A percentile compares a stretch with the other conserved stretches of the same genome.
Conservation (phyloP, 352 stramenopile genomes). For the Phytophthora foliorum region DNA sequence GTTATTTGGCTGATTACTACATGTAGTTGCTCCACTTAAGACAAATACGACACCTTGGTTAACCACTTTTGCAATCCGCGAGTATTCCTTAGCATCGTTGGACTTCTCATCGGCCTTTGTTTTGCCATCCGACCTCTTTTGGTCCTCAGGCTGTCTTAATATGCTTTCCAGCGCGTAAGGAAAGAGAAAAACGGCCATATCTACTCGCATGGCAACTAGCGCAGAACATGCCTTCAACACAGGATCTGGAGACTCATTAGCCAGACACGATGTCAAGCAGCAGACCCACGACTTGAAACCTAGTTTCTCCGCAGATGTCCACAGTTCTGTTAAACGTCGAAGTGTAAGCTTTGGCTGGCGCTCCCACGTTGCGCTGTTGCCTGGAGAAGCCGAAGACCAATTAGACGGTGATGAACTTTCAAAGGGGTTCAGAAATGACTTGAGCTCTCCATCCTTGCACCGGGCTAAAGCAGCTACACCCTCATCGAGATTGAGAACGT, state of each 20-base stretch:
- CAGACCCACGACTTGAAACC: conserved; percentile 76
- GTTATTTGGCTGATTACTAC: neutral
- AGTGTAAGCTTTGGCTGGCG: conserved; percentile 12
- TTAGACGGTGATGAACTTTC: conserved; percentile 56
- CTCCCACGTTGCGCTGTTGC: neutral
- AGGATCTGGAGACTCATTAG: conserved; percentile 45
- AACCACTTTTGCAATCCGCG: conserved; percentile 32
- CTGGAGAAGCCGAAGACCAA: conserved; percentile 52
- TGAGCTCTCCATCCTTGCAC: conserved; percentile 73
- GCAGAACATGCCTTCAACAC: conserved; percentile 61
- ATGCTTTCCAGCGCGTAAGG: conserved; percentile 69
- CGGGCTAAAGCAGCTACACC: conserved; percentile 45
- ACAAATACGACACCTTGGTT: conserved; percentile 60
- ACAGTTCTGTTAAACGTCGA: conserved; percentile 45
- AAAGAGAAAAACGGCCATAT: conserved; percentile 84
- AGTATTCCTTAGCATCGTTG: conserved; percentile 2
- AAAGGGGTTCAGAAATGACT: conserved; percentile 68
- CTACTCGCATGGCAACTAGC: conserved; percentile 49
- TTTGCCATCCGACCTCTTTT: neutral
- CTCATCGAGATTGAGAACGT: conserved; percentile 53
- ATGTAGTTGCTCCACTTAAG: conserved; percentile 32
- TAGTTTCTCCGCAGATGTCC: conserved; percentile 43
- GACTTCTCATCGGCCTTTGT: conserved; percentile 1
- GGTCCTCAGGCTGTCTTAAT: conserved; percentile 21
- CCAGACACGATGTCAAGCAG: conserved; percentile 53